Evolutionary conservation across 257 asterid genomes (phyloP).

Genomic region (Parsonsia alboflavescens): DNA sequence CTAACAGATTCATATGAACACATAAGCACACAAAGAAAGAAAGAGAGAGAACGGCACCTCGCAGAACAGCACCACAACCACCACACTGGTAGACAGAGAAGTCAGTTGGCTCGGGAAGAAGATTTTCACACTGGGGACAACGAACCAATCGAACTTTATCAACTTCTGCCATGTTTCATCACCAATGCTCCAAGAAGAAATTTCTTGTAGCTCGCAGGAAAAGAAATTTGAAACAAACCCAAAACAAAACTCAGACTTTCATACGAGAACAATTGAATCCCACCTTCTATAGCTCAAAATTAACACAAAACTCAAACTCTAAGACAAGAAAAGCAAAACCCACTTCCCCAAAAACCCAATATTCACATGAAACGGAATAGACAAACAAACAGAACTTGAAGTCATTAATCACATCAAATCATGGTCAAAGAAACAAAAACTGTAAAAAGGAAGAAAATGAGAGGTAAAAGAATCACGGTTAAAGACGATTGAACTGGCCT

Average conservation of each 20-base stretch:
- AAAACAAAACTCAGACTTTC: background rate
- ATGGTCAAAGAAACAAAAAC: constrained; percentile 9
- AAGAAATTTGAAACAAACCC: background rate
- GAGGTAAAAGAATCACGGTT: background rate
- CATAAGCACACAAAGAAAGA: constrained; percentile 6
- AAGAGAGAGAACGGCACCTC: constrained; percentile 38
- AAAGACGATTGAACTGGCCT: background rate
- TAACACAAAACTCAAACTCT: background rate
- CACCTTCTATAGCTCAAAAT: background rate
- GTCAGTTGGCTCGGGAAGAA: constrained; percentile 72
- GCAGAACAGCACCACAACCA: constrained; percentile 84
- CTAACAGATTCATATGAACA: background rate
- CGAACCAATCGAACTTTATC: constrained; percentile 69
- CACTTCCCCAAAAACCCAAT: background rate
- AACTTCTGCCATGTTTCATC: constrained; percentile 49
- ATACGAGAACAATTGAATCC: background rate
- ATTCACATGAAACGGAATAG: background rate
- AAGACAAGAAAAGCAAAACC: background rate
- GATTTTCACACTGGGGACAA: constrained; percentile 92
- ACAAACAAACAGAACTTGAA: background rate
- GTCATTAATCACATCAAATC: background rate
- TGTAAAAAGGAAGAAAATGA: background rate
- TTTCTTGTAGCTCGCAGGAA: constrained; percentile 3
- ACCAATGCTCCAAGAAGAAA: constrained; percentile 22
- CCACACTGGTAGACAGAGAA: constrained; percentile 88